These are phyloP conservation scores for Podospora australis DNA, from an alignment of 495 filamentous ascomycete species.

Conservation along the genomic window DNA sequence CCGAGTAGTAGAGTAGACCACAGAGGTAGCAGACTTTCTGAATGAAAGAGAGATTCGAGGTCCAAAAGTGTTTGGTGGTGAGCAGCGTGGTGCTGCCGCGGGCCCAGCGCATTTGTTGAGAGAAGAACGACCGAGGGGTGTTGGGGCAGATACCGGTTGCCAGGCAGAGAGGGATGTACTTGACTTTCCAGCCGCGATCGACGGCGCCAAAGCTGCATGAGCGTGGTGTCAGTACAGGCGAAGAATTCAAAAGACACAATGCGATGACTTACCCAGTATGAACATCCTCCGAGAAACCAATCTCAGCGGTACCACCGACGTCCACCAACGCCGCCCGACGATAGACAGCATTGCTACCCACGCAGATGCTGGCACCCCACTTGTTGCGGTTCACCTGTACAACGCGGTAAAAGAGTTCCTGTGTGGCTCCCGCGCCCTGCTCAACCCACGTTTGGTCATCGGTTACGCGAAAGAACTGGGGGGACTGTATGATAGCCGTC, in stretches of 20 bases:
- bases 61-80: conserved; percentile 28
- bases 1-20: conserved; percentile 29
- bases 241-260: not conserved
- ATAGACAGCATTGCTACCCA: conserved; percentile 28
- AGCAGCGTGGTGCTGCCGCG: conserved; percentile 26
- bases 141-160: conserved; percentile 30
- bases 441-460: conserved; percentile 30
- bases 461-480: conserved; percentile 27
- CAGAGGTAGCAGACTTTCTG: conserved; percentile 29
- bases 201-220: conserved; percentile 22
- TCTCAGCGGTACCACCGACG: conserved; percentile 27
- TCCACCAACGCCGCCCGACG: conserved; percentile 20
- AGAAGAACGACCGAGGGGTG: conserved; percentile 29
- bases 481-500: conserved; percentile 26
- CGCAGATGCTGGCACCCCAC: conserved; percentile 30
- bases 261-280: conserved; percentile 30
- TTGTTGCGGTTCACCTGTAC: conserved; percentile 28
- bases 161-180: conserved; percentile 27
- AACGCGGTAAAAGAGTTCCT: conserved; percentile 30
- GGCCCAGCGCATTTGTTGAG: conserved; percentile 32
- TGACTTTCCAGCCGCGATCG: conserved; percentile 31
- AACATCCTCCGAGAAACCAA: conserved; percentile 31
- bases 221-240: not conserved
- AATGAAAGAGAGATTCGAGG: conserved; percentile 25
- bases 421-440: conserved; percentile 29